Evolutionary conservation across 1,284 basidiomycete species (phyloP).

Genomic region (Ustilago shanxiensis): DNA sequence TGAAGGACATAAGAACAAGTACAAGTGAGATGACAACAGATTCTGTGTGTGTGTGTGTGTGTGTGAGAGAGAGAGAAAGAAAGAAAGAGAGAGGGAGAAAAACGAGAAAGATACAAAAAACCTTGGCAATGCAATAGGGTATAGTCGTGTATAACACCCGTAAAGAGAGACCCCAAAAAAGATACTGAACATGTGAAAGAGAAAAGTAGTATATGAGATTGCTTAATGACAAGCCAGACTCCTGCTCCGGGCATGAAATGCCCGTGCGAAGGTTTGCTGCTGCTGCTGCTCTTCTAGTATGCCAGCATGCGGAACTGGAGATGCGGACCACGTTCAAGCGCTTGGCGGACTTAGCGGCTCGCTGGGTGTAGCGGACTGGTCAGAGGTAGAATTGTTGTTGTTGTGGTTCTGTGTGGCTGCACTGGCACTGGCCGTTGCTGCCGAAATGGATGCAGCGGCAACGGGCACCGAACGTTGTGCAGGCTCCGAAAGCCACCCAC

Average conservation of each 20-base stretch:
- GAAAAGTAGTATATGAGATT: constrained; percentile 1
- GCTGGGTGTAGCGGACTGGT: neutral
- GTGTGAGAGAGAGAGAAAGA: constrained; percentile 11
- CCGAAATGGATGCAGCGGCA: constrained; percentile 19
- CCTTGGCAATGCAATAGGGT: constrained; percentile 16
- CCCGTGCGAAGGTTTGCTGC: neutral
- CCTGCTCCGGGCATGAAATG: neutral
- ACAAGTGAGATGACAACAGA: constrained; percentile 10
- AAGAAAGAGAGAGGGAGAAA: constrained; percentile 5
- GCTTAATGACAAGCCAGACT: neutral
- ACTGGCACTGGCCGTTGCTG: constrained; percentile 7
- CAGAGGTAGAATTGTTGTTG: neutral
- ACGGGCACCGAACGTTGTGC: constrained; percentile 41
- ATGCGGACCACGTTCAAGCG: constrained; percentile 13
- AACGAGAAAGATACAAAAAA: neutral
- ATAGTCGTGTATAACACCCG: constrained; percentile 29
- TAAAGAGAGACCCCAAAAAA: constrained; percentile 3
- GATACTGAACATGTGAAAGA: neutral
- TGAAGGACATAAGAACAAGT: constrained; percentile 6
- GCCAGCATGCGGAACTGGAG: neutral
- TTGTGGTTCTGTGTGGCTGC: neutral
- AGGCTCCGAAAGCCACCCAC: constrained; percentile 63
- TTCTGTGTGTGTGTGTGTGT: no score
- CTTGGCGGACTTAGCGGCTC: constrained; percentile 21
- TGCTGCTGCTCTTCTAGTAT: neutral